Percentiles rank a stretch among this genome's conserved stretches.
Conservation (phyloP, 768 basidiomycete species). For the Pulveroboletus sp. region DNA sequence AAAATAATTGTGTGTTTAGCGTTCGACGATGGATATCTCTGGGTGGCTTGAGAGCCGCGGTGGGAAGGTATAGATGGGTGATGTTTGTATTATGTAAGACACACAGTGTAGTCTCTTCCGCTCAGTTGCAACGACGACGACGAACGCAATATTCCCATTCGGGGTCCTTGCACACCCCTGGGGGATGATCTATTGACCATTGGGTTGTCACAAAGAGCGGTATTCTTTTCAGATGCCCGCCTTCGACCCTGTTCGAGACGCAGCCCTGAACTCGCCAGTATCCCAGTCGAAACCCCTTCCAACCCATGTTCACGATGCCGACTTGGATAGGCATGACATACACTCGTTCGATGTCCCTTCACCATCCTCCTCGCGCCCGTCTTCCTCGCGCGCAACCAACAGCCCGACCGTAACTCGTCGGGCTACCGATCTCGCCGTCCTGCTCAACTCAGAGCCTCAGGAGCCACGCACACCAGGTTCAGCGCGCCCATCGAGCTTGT, state of each 20-base stretch:
- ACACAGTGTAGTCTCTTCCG: too few relatives aligned
- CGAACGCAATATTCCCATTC: conserved; percentile 3
- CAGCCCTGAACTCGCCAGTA: conserved; percentile 74
- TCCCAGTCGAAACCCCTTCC: conserved; percentile 41
- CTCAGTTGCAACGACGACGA: conserved; percentile 9
- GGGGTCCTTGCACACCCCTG: background rate
- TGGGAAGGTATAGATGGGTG: conserved; percentile 2
- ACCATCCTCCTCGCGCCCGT: conserved; percentile 36
- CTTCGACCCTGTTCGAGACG: conserved; percentile 87
- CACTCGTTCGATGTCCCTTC: conserved; percentile 33
- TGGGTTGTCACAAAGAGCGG: conserved; percentile 1
- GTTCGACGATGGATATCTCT: conserved; percentile 53
- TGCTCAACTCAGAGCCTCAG: conserved; percentile 63
- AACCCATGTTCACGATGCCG: conserved; percentile 22
- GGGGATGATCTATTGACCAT: background rate
- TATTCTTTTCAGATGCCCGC: conserved; percentile 31
- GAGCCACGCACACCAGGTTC: conserved; percentile 35
- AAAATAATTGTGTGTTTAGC: conserved; percentile 33
- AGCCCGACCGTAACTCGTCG: conserved; percentile 53
- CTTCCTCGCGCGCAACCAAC: conserved; percentile 31
- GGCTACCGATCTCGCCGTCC: conserved; percentile 72
- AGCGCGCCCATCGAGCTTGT: conserved; percentile 42
- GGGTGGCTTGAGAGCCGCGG: conserved; percentile 43
- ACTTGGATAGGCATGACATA: conserved; percentile 26
- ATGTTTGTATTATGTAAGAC: conserved; percentile 17